These are phyloP conservation scores for Metarhizium brunneum DNA, from an alignment of 2,329 filamentous ascomycete species.

Conservation along the genomic window DNA sequence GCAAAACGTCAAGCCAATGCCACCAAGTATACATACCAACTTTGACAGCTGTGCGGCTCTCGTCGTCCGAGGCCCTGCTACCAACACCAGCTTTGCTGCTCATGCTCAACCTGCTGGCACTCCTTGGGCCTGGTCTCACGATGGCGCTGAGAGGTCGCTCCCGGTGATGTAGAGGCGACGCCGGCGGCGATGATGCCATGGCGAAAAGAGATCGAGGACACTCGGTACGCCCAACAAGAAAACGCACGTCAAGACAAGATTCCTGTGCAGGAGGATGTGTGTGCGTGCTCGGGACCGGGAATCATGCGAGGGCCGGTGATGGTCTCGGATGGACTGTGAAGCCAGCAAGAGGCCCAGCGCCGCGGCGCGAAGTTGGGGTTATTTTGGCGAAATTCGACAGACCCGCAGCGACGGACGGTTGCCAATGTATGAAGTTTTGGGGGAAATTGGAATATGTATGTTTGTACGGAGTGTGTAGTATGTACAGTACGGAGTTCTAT, in stretches of 20 bases:
- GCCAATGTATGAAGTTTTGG: neutral
- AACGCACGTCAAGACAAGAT: neutral
- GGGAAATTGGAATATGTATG: neutral
- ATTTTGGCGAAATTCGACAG: constrained; percentile 3
- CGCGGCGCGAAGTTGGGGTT: constrained; percentile 5
- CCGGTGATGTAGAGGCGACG: constrained; percentile 47
- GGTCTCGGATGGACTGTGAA: constrained; percentile 3
- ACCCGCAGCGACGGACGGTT: neutral
- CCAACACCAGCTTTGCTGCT: constrained; percentile 66
- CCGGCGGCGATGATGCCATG: constrained; percentile 64
- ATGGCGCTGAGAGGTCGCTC: constrained; percentile 74
- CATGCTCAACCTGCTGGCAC: constrained; percentile 79
- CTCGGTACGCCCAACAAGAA: constrained; percentile 4
- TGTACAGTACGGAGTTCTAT: neutral
- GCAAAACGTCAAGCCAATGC: neutral
- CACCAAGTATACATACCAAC: constrained; percentile 59
- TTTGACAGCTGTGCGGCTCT: constrained; percentile 86
- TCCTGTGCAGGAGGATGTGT: neutral
- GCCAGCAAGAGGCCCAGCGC: constrained; percentile 4
- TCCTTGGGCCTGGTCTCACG: constrained; percentile 62
- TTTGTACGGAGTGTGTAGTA: neutral
- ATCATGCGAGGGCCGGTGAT: neutral
- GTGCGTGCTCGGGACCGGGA: neutral
- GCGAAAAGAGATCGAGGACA: constrained; percentile 8
- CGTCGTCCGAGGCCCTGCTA: constrained; percentile 82